A percentile compares a stretch with the other conserved stretches of the same genome.
Evolutionary conservation across 768 basidiomycete genomes (phyloP).

Genomic region (Calocybe indica): DNA sequence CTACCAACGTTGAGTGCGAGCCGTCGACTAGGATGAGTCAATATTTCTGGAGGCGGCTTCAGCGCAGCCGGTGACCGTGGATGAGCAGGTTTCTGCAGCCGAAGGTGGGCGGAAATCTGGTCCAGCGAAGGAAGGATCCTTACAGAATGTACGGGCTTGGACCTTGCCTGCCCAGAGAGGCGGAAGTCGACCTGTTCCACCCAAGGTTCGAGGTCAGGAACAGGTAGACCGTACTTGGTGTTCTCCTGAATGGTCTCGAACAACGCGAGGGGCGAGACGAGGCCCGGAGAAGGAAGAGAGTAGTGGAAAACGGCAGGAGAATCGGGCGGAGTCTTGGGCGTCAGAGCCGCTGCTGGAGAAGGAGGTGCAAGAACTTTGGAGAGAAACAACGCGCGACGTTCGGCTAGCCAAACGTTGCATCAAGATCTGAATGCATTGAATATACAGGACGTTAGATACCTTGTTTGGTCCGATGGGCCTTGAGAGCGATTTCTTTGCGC

Average conservation of each 20-base stretch:
- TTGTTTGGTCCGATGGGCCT: slow-evolving; percentile 69
- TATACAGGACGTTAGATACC: slow-evolving; percentile 32
- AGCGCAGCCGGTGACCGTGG: slow-evolving; percentile 25
- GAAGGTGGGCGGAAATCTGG: slow-evolving; percentile 65
- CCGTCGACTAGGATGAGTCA: no score
- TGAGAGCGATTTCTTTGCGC: slow-evolving; percentile 69
- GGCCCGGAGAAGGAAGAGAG: slow-evolving; percentile 61
- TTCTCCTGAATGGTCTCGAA: slow-evolving; percentile 45
- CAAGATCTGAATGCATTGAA: background rate
- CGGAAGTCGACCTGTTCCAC: slow-evolving; percentile 67
- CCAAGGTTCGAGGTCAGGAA: slow-evolving; percentile 37
- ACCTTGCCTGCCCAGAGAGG: slow-evolving; percentile 21
- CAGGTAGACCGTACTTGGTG: slow-evolving; percentile 16
- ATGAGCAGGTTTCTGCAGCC: slow-evolving; percentile 27
- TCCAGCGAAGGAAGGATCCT: slow-evolving; percentile 61
- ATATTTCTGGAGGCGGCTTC: no score
- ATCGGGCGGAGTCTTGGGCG: slow-evolving; percentile 63
- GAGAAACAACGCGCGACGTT: slow-evolving; percentile 70
- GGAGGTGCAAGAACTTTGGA: slow-evolving; percentile 68
- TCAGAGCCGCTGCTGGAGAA: slow-evolving; percentile 48
- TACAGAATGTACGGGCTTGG: slow-evolving; percentile 8
- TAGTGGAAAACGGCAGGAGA: slow-evolving; percentile 68
- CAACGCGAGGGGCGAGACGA: slow-evolving; percentile 55
- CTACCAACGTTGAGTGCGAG: no score
- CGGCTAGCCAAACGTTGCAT: slow-evolving; percentile 33